Conservation (phyloP, 306 rosid genomes). For the Inga leiocalycina region DNA sequence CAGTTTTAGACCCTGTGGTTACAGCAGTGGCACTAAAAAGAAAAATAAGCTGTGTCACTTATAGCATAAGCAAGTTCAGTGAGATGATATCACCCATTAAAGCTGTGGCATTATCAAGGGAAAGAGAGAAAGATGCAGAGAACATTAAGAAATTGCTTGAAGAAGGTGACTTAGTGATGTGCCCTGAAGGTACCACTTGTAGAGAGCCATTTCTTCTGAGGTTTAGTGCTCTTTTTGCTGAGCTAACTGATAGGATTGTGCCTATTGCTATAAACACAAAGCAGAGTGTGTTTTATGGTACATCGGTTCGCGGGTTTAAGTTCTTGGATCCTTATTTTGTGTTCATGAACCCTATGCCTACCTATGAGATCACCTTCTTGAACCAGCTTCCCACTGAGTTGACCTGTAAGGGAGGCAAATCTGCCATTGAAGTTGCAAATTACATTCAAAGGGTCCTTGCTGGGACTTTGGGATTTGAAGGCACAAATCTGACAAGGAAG, state of each 20-base stretch:
- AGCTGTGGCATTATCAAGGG: slow-evolving; percentile 88
- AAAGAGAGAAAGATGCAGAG: slow-evolving; percentile 82
- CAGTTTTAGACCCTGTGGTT: slow-evolving; percentile 91
- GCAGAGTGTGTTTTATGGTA: slow-evolving; percentile 85
- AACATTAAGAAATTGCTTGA: slow-evolving; percentile 77
- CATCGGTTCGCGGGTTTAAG: slow-evolving; percentile 72
- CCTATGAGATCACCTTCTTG: slow-evolving; percentile 85
- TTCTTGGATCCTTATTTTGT: slow-evolving; percentile 87
- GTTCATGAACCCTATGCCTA: slow-evolving; percentile 92
- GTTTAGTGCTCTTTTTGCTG: slow-evolving; percentile 95
- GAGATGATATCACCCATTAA: slow-evolving; percentile 89
- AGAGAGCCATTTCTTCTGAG: slow-evolving; percentile 82
- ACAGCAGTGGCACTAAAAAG: slow-evolving; percentile 78
- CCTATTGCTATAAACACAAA: slow-evolving; percentile 92
- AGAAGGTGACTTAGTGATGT: slow-evolving; percentile 92
- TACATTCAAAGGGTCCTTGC: slow-evolving; percentile 86
- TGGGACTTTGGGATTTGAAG: slow-evolving; percentile 87
- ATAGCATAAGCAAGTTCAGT: slow-evolving; percentile 84
- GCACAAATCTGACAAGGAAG: slow-evolving; percentile 91
- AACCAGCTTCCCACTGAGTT: slow-evolving; percentile 79
- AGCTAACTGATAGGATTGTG: slow-evolving; percentile 81
- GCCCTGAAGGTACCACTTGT: slow-evolving; percentile 96
- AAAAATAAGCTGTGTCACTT: slow-evolving; percentile 93
- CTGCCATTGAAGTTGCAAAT: slow-evolving; percentile 88
- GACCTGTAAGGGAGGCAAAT: slow-evolving; percentile 78